Conservation (phyloP, 163 green algal species). For the Scenedesmus sp. region DNA sequence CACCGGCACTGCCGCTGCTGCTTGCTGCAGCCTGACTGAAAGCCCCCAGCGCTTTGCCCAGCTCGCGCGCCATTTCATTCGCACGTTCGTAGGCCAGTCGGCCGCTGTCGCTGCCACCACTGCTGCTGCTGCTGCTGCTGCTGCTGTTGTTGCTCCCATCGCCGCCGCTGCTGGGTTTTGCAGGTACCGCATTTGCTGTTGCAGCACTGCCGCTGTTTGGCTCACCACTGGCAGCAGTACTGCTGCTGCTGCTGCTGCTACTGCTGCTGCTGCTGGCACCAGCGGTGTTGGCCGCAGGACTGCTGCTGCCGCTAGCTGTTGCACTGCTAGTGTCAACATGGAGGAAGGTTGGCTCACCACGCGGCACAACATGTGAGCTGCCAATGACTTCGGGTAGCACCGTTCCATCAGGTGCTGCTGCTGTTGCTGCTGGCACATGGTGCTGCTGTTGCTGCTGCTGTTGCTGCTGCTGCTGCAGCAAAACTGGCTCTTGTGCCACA, state of each 20-base stretch:
- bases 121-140: neutral
- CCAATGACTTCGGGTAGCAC: neutral
- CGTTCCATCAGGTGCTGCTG: conserved; percentile 18
- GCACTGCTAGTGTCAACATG: neutral
- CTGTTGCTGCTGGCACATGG: neutral
- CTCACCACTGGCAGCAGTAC: neutral
- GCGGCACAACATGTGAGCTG: conserved; percentile 40
- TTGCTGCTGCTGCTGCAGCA: conserved; percentile 1
- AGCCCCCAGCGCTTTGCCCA: conserved; percentile 63
- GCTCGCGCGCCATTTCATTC: conserved; percentile 65
- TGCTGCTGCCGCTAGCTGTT: neutral
- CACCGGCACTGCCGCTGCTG: neutral
- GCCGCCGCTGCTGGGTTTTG: neutral
- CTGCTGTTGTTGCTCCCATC: conserved; percentile 1
- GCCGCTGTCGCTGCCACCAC: neutral
- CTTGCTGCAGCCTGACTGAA: conserved; percentile 50
- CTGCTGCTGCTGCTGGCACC: neutral
- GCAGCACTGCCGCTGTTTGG: neutral
- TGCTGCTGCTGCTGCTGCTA: neutral
- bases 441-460: conserved; percentile 23
- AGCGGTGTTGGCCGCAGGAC: neutral
- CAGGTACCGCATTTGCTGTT: conserved; percentile 3
- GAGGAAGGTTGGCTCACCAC: neutral
- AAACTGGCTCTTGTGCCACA: neutral
- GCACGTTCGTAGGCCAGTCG: conserved; percentile 46